Evolutionary conservation across 1,284 basidiomycete species (phyloP).

Genomic region (Melampsora americana): DNA sequence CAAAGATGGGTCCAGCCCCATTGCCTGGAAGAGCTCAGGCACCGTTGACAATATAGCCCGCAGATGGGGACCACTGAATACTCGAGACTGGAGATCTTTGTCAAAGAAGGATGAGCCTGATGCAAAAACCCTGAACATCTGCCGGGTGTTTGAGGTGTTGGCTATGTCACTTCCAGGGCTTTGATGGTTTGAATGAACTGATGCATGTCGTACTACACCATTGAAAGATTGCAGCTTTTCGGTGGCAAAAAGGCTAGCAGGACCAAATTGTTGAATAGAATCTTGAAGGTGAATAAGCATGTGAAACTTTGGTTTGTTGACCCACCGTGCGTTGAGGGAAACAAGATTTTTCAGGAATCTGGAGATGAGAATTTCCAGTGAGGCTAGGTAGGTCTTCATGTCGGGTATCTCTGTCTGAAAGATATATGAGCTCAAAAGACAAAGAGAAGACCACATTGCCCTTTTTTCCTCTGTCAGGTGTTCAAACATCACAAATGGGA

Average conservation of each 20-base stretch:
- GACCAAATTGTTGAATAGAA: conserved; percentile 44
- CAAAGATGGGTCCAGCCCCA: too few species aligned
- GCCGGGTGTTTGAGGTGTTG: background rate
- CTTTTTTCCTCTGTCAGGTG: conserved; percentile 47
- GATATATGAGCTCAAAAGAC: conserved; percentile 47
- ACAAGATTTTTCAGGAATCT: conserved; percentile 52
- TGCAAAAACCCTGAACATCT: too few species aligned
- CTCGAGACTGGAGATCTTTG: too few species aligned
- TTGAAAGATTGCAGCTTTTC: conserved; percentile 22
- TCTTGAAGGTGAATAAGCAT: conserved; percentile 48
- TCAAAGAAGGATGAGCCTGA: too few species aligned
- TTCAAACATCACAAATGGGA: conserved; percentile 54
- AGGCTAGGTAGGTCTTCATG: background rate
- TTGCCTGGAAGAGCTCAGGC: too few species aligned
- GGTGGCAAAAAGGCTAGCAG: conserved; percentile 2
- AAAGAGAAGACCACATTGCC: conserved; percentile 53
- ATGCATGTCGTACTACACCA: conserved; percentile 1
- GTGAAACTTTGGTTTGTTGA: conserved; percentile 57
- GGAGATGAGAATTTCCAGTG: conserved; percentile 49
- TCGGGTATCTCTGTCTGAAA: conserved; percentile 2
- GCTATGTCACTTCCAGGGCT: background rate
- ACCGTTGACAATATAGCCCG: too few species aligned
- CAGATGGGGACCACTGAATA: too few species aligned
- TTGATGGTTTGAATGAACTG: conserved; percentile 18
- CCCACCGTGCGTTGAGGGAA: conserved; percentile 53